These are phyloP conservation scores for Myriangium duriaei DNA, from an alignment of 2,329 filamentous ascomycete species.

Conservation along the genomic window DNA sequence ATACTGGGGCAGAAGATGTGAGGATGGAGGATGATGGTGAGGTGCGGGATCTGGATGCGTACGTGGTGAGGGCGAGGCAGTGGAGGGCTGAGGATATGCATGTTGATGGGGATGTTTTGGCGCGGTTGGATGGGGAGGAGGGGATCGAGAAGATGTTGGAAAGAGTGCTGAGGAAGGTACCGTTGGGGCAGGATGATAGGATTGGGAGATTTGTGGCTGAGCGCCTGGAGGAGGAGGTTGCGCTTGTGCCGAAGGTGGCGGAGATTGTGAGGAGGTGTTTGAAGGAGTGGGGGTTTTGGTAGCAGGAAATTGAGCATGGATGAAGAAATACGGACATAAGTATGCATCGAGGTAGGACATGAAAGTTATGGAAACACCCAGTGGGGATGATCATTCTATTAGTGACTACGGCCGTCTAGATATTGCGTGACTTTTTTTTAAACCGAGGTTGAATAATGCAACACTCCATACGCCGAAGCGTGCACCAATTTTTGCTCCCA, in stretches of 20 bases:
- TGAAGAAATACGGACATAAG: too few species aligned
- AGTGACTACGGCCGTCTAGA: too few species aligned
- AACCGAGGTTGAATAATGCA: too few species aligned
- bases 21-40: conserved; percentile 15
- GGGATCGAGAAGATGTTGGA: conserved; percentile 14
- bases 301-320: too few species aligned
- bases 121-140: conserved; percentile 20
- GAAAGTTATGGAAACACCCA: too few species aligned
- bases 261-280: conserved; percentile 14
- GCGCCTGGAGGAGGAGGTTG: conserved; percentile 20
- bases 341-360: too few species aligned
- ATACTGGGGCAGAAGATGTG: conserved; percentile 1
- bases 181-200: conserved; percentile 14
- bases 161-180: conserved; percentile 13
- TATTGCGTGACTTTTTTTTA: too few species aligned
- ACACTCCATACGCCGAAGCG: too few species aligned
- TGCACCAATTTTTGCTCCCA: too few species aligned
- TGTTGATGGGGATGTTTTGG: conserved; percentile 32
- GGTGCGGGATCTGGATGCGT: conserved; percentile 12
- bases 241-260: conserved; percentile 15
- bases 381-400: too few species aligned
- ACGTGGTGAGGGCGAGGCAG: conserved; percentile 11
- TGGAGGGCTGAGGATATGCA: conserved; percentile 21
- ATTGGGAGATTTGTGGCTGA: conserved; percentile 21
- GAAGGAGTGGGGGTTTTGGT: conserved; percentile 16